Conservation (phyloP, 345 rosid genomes). For the Citropsis articulata region DNA sequence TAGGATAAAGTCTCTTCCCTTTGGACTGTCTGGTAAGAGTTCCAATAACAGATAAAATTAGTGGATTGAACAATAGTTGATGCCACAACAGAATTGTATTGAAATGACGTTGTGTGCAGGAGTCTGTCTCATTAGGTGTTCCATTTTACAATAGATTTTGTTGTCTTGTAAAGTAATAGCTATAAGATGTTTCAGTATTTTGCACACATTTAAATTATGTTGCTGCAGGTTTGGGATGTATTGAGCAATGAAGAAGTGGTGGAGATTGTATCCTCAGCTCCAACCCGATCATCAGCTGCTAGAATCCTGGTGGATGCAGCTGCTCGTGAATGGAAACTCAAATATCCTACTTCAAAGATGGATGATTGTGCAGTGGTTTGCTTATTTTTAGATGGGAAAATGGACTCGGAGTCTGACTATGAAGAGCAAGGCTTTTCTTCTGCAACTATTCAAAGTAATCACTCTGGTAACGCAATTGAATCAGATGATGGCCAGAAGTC, state of each 20-base stretch:
- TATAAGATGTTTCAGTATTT: not conserved
- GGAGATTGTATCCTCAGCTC: constrained; percentile 76
- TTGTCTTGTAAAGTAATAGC: not conserved
- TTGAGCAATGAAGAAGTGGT: constrained; percentile 97
- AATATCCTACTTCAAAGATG: constrained; percentile 99
- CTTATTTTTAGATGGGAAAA: constrained; percentile 87
- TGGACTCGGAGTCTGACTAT: constrained; percentile 84
- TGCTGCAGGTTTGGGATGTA: constrained; percentile 93
- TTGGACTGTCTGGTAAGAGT: not conserved
- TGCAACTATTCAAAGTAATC: constrained; percentile 70
- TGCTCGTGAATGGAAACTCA: constrained; percentile 90
- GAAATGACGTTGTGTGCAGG: not conserved
- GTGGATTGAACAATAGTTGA: not conserved
- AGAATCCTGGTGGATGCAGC: constrained; percentile 83
- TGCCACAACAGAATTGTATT: not conserved
- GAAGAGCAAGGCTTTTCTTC: constrained; percentile 80
- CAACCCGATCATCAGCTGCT: constrained; percentile 81
- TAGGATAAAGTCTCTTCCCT: not conserved
- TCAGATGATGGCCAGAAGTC: constrained; percentile 75
- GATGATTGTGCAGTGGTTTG: constrained; percentile 99
- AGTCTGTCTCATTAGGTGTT: not conserved
- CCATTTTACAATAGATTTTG: not conserved
- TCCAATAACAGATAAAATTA: not conserved
- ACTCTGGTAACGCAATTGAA: constrained; percentile 66
- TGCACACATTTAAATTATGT: not conserved